Conservation (phyloP, 768 basidiomycete genomes). For the Kwoniella heveanensis region DNA sequence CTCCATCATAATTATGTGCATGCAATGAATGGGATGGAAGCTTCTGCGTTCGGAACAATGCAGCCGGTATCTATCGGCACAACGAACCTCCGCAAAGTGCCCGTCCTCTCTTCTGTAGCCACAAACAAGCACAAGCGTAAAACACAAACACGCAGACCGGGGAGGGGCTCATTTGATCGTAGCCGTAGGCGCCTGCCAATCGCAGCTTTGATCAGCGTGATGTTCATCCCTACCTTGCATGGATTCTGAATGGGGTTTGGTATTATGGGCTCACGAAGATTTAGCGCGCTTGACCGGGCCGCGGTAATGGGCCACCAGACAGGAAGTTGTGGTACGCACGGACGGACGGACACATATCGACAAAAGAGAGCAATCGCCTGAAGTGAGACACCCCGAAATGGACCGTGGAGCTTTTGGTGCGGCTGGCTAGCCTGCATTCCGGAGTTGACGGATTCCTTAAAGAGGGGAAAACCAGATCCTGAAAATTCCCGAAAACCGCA, state of each 20-base stretch:
- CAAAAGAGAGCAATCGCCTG: not conserved
- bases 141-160: too few species aligned
- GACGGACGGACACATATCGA: not conserved
- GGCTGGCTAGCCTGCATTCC: not conserved
- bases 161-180: not conserved
- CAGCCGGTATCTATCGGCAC: not conserved
- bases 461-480: not conserved
- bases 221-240: not conserved
- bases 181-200: not conserved
- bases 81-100: not conserved
- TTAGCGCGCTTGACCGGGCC: constrained; percentile 2
- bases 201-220: not conserved
- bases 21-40: not conserved
- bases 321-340: not conserved
- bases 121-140: too few species aligned
- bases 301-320: not conserved
- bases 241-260: too few species aligned
- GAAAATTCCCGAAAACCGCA: not conserved
- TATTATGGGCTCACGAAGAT: not conserved
- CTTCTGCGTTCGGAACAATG: not conserved
- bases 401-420: not conserved
- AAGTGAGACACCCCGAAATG: not conserved
- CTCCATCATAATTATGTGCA: not conserved
- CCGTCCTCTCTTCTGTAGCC: not conserved
- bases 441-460: not conserved